Conservation (phyloP, 1,139 yeast genomes). For the Kodamaea derodonti region DNA sequence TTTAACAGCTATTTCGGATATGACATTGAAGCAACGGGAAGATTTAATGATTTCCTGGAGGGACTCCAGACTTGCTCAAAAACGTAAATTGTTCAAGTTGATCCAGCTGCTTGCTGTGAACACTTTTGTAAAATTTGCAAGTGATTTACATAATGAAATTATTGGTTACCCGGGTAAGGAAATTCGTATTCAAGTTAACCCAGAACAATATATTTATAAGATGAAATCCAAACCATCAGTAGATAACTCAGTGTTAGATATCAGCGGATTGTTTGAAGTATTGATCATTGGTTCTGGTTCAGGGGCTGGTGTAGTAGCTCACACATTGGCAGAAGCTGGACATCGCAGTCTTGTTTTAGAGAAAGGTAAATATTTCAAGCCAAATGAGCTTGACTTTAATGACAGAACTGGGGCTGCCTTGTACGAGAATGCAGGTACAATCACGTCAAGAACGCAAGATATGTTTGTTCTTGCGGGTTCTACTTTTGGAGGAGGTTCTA, state of each 20-base stretch:
- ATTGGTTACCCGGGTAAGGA: constrained; percentile 35
- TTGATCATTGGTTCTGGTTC: constrained; percentile 56
- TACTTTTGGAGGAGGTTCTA: constrained; percentile 59
- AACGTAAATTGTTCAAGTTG: constrained; percentile 28
- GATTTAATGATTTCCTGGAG: constrained; percentile 33
- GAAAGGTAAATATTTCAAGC: constrained; percentile 46
- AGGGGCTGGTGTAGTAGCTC: constrained; percentile 58
- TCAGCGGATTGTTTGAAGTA: constrained; percentile 39
- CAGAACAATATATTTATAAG: constrained; percentile 28
- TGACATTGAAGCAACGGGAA: constrained; percentile 31
- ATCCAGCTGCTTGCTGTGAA: constrained; percentile 22
- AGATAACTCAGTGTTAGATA: constrained; percentile 29
- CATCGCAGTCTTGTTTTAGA: constrained; percentile 47
- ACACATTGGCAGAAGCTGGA: constrained; percentile 45
- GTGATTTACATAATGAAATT: constrained; percentile 34
- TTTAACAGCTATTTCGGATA: constrained; percentile 32
- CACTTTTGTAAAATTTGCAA: constrained; percentile 23
- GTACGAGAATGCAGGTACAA: constrained; percentile 41
- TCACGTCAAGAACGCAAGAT: constrained; percentile 33
- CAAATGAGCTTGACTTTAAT: constrained; percentile 32
- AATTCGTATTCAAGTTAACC: constrained; percentile 22
- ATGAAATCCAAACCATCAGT: constrained; percentile 31
- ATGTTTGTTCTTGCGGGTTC: constrained; percentile 48
- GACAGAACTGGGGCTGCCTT: constrained; percentile 39
- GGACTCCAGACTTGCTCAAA: constrained; percentile 30